Base-by-base conservation (phyloP, 31 red algal genomes). In the Bonnemaisonia californica region DNA sequence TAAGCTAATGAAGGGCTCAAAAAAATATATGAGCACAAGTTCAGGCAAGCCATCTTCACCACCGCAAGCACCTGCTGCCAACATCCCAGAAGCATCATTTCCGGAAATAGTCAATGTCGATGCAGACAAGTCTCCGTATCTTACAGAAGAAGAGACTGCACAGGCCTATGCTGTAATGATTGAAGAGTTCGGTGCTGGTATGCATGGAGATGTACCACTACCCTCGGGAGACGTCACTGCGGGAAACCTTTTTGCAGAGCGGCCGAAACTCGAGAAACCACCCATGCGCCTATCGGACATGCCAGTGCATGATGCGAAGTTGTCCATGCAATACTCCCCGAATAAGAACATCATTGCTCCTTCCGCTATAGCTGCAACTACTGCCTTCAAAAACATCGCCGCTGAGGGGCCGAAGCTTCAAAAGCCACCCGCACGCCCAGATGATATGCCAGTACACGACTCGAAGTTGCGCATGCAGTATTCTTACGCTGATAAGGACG, bases 141-240 rank as follows among this genome's bases (percentile, higher is more conserved):
- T 67, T 3, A 39, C 77, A 24, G 42, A 65, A 0, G 24, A 67
- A 26, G 39, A 64, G 27, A 54, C n/a, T 9, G 62, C 38, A 19
- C 28, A 80, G n/a, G 73, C 83, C 2, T 79, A 87, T 57, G 83
- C 41, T 13, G 27, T 87, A 18, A 87, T 87, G 83, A 87, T 38
- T 28, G 83, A 87, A 57, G 47, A 87, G 35, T 87, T 87, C 54
- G 83, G 83, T 5, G 2, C 33, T 57, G 83, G 73, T 3, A 55
- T 87, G 9, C 73, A 76, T 47, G 67, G 70, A 30, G 36, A 27
- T 30, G 1, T 22, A 18, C 11, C 39, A 36, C 19, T 21, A 21
- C 4, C 9, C 3, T 38, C 18, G 62, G 57, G 30, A 24, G 51
- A 38, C 19, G 30, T 8, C 39, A 37, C 12, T 29, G 68, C 7